Evolutionary conservation across 441 rosid species (phyloP).

Genomic region (Cnidoscolus chayamansa): DNA sequence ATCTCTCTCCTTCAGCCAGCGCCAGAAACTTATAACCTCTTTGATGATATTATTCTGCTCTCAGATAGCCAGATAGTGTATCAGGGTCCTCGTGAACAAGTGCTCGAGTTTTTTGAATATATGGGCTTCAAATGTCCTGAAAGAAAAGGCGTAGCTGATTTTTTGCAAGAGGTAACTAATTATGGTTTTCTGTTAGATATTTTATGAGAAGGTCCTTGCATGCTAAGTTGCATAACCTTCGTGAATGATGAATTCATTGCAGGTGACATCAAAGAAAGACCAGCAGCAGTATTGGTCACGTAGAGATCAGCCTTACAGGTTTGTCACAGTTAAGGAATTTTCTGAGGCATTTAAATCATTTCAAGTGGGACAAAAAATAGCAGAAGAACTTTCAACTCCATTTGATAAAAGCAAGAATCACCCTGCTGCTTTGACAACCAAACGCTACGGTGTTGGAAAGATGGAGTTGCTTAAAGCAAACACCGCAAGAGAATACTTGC

Average conservation of each 20-base stretch:
- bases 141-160: slow-evolving; percentile 80
- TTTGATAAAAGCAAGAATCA: slow-evolving; percentile 62
- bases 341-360: slow-evolving; percentile 68
- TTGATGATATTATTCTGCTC: slow-evolving; percentile 74
- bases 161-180: slow-evolving; percentile 62
- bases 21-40: slow-evolving; percentile 81
- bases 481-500: slow-evolving; percentile 64
- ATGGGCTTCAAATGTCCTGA: slow-evolving; percentile 82
- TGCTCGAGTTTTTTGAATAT: slow-evolving; percentile 57
- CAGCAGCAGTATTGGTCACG: slow-evolving; percentile 74
- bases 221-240: not conserved
- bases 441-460: slow-evolving; percentile 55
- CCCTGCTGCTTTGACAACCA: slow-evolving; percentile 68
- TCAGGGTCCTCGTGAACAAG: slow-evolving; percentile 73
- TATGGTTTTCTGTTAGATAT: too few species aligned
- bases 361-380: slow-evolving; percentile 49
- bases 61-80: slow-evolving; percentile 71
- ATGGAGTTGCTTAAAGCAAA: slow-evolving; percentile 60
- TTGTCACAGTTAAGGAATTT: slow-evolving; percentile 59
- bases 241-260: slow-evolving; percentile 12
- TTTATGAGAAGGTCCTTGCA: too few species aligned
- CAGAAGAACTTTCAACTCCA: slow-evolving; percentile 53
- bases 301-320: slow-evolving; percentile 57
- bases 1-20: slow-evolving; percentile 94
- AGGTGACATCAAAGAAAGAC: slow-evolving; percentile 95